Evolutionary conservation across 73 alveolate genomes (phyloP).

Genomic region (Breviolum minutum): DNA sequence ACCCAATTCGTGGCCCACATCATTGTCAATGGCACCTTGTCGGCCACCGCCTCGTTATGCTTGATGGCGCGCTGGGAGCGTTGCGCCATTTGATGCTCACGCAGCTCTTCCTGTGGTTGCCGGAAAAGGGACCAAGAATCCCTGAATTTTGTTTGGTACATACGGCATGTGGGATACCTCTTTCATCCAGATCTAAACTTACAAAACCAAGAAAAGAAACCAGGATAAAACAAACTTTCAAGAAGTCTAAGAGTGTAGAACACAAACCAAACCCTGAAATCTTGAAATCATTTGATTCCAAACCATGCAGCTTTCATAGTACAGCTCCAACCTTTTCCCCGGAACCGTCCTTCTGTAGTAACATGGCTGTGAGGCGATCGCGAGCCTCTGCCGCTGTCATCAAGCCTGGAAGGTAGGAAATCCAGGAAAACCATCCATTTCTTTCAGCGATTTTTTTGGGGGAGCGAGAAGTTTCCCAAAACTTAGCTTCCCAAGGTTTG

Average conservation of each 20-base stretch:
- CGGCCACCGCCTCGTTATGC: conserved; percentile 85
- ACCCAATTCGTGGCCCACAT: no score
- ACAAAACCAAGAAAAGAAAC: no score
- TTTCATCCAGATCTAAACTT: no score
- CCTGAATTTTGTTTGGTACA: neutral
- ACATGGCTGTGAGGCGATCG: conserved; percentile 33
- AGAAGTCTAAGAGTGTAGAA: no score
- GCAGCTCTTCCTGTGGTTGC: conserved; percentile 41
- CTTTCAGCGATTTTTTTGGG: neutral
- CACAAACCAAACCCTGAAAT: no score
- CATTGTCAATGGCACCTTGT: no score
- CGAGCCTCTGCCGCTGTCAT: conserved; percentile 93
- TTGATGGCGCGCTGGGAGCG: conserved; percentile 39
- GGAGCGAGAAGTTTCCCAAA: neutral
- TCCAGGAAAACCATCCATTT: no score
- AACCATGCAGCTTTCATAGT: no score
- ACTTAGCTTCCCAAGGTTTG: neutral
- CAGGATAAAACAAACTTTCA: no score
- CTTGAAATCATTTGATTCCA: no score
- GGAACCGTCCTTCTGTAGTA: conserved; percentile 71
- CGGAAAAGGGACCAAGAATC: no score
- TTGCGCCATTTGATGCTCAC: conserved; percentile 31
- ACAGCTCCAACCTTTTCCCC: neutral
- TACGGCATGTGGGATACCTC: neutral
- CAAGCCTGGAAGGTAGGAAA: neutral